phyloP scores from a whole-genome alignment of 306 rosid genomes.

The Luffa aegyptiaca region DNA sequence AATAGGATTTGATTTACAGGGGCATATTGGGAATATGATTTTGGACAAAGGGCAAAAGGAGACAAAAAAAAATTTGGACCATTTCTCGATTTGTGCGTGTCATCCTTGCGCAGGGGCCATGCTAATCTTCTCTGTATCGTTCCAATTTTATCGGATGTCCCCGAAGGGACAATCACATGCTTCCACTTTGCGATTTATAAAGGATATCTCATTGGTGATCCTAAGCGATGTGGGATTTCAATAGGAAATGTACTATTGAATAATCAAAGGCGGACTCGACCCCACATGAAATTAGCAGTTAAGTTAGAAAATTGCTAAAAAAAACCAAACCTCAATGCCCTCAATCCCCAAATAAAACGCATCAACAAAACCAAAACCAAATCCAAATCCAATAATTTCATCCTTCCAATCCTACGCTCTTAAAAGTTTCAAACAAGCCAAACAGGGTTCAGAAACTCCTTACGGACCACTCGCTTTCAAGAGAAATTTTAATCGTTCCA shows the following conservation, averaged over 20 bases:
- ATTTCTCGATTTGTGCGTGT: neutral
- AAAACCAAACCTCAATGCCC: neutral
- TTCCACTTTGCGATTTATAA: neutral
- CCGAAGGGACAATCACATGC: neutral
- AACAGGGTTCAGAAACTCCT: neutral
- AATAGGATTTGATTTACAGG: neutral
- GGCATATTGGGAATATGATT: neutral
- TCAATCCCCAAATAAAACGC: neutral
- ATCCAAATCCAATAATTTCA: neutral
- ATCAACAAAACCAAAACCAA: neutral
- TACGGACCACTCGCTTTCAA: no score
- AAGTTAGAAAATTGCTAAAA: no score
- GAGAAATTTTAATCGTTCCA: no score
- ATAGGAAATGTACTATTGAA: neutral
- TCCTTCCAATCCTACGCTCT: neutral
- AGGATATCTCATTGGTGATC: neutral
- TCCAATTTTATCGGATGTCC: slow-evolving; percentile 9
- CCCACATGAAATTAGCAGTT: neutral
- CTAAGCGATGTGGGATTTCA: neutral
- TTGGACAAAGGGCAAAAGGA: neutral
- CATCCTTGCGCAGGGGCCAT: slow-evolving; percentile 1
- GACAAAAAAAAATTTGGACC: neutral
- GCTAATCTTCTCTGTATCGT: slow-evolving; percentile 4
- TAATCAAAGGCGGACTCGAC: neutral
- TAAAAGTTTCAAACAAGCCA: neutral